Base-by-base conservation (phyloP, 768 basidiomycete genomes). In the Boletus edulis region DNA sequence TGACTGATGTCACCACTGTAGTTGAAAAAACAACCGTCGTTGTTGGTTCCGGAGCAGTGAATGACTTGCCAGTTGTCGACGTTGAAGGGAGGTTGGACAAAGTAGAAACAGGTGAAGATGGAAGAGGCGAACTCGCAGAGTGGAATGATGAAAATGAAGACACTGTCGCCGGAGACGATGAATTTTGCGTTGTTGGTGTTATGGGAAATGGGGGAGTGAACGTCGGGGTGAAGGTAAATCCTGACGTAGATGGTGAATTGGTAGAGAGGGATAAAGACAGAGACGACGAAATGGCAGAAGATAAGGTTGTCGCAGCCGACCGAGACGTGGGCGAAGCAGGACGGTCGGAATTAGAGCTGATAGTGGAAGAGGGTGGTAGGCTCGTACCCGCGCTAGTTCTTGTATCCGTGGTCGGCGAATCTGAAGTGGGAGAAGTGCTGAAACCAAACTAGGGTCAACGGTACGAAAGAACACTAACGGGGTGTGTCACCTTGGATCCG, bases 301-400 rank as follows among this genome's bases (percentile, higher is more conserved):
- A 46, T 18, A 54, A 45, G 12, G 41, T 24, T 10, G 32, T 52
- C n/a, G 41, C 37, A 56, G 54, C 35, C 8, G 24, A 41, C 15
- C 18, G 4, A 40, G 32, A 46, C 3, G 52, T 41, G 18, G 24
- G 32, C 5, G 53, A 43, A 38, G 45, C 11, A 47, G 58, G 54
- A 56, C 60, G 29, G 49, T 49, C 27, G 43, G 58, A 45, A 68
- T 66, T 48, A 60, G 66, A 58, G 55, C 52, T 45, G 41, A 47
- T 50, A 52, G 42, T 1, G 22, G 46, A 50, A 32, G 52, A 60
- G 15, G 44, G 42, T 27, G 49, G 50, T 39, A 48, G 32, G 61
- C 55, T 54, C 66, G 47, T 61, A 68, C 66, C 59, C 59, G 40
- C 20, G 40, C 49, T 67, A 22, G 59, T 35, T 37, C 31, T 34